phyloP scores from a whole-genome alignment of 495 filamentous ascomycete genomes.

The Parathielavia hyrcaniae region DNA sequence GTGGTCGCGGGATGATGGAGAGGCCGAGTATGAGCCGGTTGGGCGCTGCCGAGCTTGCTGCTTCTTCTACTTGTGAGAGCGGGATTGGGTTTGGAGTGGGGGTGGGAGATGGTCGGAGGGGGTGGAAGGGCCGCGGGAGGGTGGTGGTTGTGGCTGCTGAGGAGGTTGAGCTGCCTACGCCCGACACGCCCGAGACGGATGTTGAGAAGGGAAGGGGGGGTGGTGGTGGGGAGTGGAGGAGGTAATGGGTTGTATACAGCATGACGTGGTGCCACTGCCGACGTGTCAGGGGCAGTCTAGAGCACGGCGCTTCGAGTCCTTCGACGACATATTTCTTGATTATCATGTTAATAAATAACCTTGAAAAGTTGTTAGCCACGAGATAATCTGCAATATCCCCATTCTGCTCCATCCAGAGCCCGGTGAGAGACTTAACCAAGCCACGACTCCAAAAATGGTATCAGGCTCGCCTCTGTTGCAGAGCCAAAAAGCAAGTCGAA shows the following conservation, averaged over 20 bases:
- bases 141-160: background rate
- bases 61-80: background rate
- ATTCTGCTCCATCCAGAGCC: too few relatives aligned
- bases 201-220: constrained; percentile 3
- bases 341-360: too few relatives aligned
- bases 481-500: constrained; percentile 1
- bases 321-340: too few relatives aligned
- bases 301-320: too few relatives aligned
- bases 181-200: constrained; percentile 4
- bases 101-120: background rate
- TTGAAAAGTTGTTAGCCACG: too few relatives aligned
- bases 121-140: background rate
- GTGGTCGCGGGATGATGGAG: background rate
- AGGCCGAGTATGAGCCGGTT: background rate
- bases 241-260: too few relatives aligned
- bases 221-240: background rate
- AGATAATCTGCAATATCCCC: too few relatives aligned
- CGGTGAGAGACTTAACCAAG: too few relatives aligned
- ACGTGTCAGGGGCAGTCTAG: too few relatives aligned
- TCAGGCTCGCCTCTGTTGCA: background rate
- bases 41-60: background rate
- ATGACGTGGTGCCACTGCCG: too few relatives aligned
- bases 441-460: background rate
- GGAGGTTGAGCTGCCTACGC: constrained; percentile 17
- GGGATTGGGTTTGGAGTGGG: background rate